phyloP scores from a whole-genome alignment of 176 grass and related monocot genomes.

The Aegilops umbellulata region DNA sequence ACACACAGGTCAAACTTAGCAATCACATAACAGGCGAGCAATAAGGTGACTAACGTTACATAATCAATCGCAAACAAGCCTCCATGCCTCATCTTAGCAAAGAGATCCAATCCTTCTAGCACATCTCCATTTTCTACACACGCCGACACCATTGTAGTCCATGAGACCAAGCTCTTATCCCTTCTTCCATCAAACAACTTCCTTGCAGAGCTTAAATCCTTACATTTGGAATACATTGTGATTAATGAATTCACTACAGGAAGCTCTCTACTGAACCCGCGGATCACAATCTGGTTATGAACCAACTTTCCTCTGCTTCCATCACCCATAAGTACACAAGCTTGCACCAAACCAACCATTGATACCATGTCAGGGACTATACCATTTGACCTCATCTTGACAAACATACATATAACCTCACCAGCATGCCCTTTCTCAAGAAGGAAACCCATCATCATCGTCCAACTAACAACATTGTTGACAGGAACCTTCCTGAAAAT shows the following conservation, averaged over 20 bases:
- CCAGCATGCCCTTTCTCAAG: conserved; percentile 31
- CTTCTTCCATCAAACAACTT: conserved; percentile 44
- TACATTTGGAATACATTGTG: conserved; percentile 73
- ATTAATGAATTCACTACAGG: conserved; percentile 56
- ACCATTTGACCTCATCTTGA: conserved; percentile 51
- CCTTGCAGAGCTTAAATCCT: conserved; percentile 50
- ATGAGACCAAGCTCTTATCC: conserved; percentile 72
- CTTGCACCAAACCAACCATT: conserved; percentile 53
- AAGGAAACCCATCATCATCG: conserved; percentile 62
- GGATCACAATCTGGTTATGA: conserved; percentile 47
- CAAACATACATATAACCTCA: conserved; percentile 56
- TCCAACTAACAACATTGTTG: conserved; percentile 70
- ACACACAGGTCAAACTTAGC: conserved; percentile 52
- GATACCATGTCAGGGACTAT: conserved; percentile 62
- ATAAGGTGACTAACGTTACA: conserved; percentile 51
- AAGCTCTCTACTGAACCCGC: conserved; percentile 49
- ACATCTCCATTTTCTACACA: conserved; percentile 57
- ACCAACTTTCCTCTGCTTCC: conserved; percentile 46
- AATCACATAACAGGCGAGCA: conserved; percentile 56
- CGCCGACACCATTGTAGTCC: conserved; percentile 66
- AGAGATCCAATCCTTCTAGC: conserved; percentile 54
- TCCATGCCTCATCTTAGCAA: conserved; percentile 56
- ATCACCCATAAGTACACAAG: conserved; percentile 61
- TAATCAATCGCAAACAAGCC: conserved; percentile 48
- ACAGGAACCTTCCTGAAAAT: conserved; percentile 46